Base-by-base conservation (phyloP, 2,329 filamentous ascomycete species). In the Penicillium sp. region DNA sequence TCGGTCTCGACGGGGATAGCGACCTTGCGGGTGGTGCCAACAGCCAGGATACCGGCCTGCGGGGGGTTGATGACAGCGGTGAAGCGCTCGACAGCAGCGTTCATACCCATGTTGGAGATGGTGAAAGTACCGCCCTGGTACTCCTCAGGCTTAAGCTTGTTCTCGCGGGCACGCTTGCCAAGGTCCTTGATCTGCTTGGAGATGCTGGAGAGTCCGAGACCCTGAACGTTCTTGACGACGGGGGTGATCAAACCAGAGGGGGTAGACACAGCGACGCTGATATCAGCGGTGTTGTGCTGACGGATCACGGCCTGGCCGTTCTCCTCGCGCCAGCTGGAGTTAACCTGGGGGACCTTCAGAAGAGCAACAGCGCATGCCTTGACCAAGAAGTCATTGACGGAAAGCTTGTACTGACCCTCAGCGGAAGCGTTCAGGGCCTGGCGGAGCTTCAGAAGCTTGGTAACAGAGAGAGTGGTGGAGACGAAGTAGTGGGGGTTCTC, bases 71-170 rank as follows among this genome's bases (percentile, higher is more conserved):
- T 96, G 72, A 99, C 89, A 66, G 94, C 94, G 50, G 94, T 97
- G 81, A 99, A 99, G 75, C 92, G 86, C 79, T 97, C 92, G 61
- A 99, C 88, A 48, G 94, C 93, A 45, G 87, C 73, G 85, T 99
- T 99, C 94, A 99, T 99, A 78, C 94, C 94, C 94, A 99, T 96
- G 86, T 99, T 99, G 80, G 90, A 96, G 79, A 99, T 97, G 77
- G 93, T 97, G 80, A 99, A 96, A 75, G 91, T 96, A 75, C 94
- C 94, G 54, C 94, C 94, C 83, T 97, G 93, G 86, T 96, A 99
- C 80, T 99, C 92, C 77, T 99, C 93, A 45, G 94, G 94, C 88
- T 97, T 97, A 69, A 99, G 89, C 87, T 97, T 99, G 80, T 90
- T 90, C 67, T 97, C 94, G 60, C 91, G 87, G 61, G 94, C 94